Percentiles rank a stretch among this genome's conserved stretches.
phyloP scores from a whole-genome alignment of 768 basidiomycete genomes.

The Leccinum longicurvipes region DNA sequence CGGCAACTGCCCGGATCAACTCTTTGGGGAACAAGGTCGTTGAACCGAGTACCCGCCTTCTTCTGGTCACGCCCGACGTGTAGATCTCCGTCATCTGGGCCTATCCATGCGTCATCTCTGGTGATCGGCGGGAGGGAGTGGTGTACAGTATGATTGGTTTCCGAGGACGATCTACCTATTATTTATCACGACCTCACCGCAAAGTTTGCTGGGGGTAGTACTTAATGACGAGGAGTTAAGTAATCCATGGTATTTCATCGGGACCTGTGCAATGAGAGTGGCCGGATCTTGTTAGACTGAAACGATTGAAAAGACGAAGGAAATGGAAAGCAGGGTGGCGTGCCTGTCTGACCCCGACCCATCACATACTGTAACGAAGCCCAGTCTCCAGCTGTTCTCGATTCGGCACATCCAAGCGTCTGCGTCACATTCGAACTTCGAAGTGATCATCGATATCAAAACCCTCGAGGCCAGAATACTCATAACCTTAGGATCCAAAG shows the following conservation, averaged over 20 bases:
- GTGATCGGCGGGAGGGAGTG: not conserved
- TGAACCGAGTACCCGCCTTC: not conserved
- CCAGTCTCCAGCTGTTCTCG: not conserved
- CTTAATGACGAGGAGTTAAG: not conserved
- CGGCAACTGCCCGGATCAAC: not conserved
- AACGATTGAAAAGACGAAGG: not conserved
- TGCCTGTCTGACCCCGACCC: not conserved
- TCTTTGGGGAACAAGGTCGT: not conserved
- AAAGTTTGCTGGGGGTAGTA: not conserved
- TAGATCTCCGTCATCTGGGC: not conserved
- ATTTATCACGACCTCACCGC: not conserved
- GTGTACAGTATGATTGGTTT: not conserved
- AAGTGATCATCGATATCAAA: not conserved
- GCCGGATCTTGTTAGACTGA: not conserved
- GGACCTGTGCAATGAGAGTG: not conserved
- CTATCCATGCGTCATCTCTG: not conserved
- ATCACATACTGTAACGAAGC: not conserved
- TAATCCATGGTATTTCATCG: not conserved
- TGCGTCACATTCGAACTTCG: not conserved
- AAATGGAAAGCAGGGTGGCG: not conserved
- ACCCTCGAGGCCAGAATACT: not conserved
- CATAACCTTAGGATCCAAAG: not conserved
- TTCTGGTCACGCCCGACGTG: not conserved
- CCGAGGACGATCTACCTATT: not conserved
- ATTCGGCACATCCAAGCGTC: not conserved